Evolutionary conservation across 2,329 filamentous ascomycete genomes (phyloP), one percentile per base, ranked within the genome.

Genomic region (Aspergillus texensis): DNA sequence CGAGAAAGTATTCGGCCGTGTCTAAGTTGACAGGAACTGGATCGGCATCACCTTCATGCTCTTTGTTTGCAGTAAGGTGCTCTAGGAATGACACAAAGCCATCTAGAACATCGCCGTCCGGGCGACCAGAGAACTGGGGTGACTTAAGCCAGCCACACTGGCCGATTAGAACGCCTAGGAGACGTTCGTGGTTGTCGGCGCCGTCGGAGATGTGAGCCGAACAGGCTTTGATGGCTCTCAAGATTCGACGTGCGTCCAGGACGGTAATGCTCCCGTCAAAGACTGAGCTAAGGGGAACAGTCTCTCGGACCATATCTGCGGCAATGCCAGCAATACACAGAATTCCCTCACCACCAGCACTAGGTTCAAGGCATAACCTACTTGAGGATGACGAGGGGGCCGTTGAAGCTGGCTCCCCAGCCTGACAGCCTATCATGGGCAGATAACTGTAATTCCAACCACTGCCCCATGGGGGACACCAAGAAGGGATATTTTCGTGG

Each of bases 331-430:
- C 19, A 24, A 46, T 46, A 12, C n/a, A 16, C 9, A 46, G n/a
- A 4, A 24, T 3, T 4, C 1, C n/a, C 3, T 46, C n/a, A 14
- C 1, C 5, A 12, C 12, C 3, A 11, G 3, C 10, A 12, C 5
- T 24, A 10, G 43, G 5, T 10, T 10, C 6, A 24, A 46, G n/a
- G 10, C 9, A 46, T 24, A 46, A 21, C 11, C 10, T 11, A 24
- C 4, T 2, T 2, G 43, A 8, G 10, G 43, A 24, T 10, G 10
- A 24, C 24, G n/a, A 10, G n/a, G 12, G 9, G 4, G 43, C 12
- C 1, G 11, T 46, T 24, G n/a, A 10, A 46, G 21, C 5, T 24
- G 43, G n/a, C 6, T 3, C 12, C 9, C 43, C n/a, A 14, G 43
- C 43, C 1, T 9, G 24, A 8, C n/a, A 46, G 11, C 43, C 43